Percentiles rank a stretch among this genome's conserved stretches.
Conservation (phyloP, 805 yeast genomes). For the Wickerhamomyces chaumierensis region DNA sequence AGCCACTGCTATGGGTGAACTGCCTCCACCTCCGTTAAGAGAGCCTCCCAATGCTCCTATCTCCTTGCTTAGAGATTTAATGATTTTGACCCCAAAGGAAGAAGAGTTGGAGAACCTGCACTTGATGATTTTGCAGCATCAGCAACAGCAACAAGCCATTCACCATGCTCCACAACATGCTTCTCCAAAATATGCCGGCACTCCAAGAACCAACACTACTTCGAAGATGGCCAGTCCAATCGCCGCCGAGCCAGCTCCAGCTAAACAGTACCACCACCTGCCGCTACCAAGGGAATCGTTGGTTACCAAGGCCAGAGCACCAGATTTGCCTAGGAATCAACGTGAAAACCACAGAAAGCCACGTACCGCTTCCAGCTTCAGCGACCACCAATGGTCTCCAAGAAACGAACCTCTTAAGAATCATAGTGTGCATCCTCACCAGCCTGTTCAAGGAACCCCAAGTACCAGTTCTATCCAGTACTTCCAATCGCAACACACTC, state of each 20-base stretch:
- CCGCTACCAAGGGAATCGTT: constrained; percentile 16
- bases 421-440: too few relatives aligned
- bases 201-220: constrained; percentile 1
- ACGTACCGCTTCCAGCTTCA: too few relatives aligned
- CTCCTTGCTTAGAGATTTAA: constrained; percentile 20
- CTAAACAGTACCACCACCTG: constrained; percentile 17
- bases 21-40: constrained; percentile 32
- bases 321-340: background rate
- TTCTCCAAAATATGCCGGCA: constrained; percentile 1
- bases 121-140: constrained; percentile 2
- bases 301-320: background rate
- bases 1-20: constrained; percentile 31
- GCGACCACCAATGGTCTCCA: background rate
- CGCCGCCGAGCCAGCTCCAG: constrained; percentile 5
- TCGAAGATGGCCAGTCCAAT: background rate
- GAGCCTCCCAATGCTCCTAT: constrained; percentile 38
- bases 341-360: background rate
- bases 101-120: constrained; percentile 4
- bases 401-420: background rate
- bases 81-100: constrained; percentile 15
- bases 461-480: background rate
- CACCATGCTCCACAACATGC: constrained; percentile 8
- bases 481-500: background rate
- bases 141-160: too few relatives aligned
- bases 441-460: background rate